Percentiles rank a stretch among this genome's conserved stretches.
Conservation (phyloP, 2,329 filamentous ascomycete genomes). For the Grosmannia huntii region DNA sequence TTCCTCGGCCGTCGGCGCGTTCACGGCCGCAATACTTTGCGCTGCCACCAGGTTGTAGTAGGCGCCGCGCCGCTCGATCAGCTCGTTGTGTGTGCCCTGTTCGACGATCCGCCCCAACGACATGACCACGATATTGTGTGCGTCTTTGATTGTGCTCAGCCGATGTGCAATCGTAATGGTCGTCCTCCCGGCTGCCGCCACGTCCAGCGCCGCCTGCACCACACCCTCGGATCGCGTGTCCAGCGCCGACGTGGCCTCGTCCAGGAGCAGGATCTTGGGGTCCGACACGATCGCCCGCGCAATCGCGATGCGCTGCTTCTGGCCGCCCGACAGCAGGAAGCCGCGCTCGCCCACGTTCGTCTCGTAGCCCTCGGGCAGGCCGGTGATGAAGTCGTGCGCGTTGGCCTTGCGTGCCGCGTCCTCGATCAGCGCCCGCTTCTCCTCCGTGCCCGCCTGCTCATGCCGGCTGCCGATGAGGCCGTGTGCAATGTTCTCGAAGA, state of each 20-base stretch:
- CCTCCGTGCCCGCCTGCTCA: slow-evolving; percentile 55
- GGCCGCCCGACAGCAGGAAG: slow-evolving; percentile 82
- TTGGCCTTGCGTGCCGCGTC: slow-evolving; percentile 84
- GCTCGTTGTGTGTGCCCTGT: slow-evolving; percentile 74
- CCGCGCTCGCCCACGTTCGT: slow-evolving; percentile 94
- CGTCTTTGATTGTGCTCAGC: slow-evolving; percentile 84
- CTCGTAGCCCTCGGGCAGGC: slow-evolving; percentile 77
- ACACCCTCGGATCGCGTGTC: slow-evolving; percentile 93
- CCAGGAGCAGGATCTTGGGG: slow-evolving; percentile 81
- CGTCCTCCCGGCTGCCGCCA: slow-evolving; percentile 72
- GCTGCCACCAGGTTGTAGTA: slow-evolving; percentile 82
- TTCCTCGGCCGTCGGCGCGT: slow-evolving; percentile 38
- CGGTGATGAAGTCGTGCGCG: slow-evolving; percentile 79
- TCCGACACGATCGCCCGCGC: slow-evolving; percentile 82
- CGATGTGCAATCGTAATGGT: slow-evolving; percentile 95
- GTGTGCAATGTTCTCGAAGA: slow-evolving; percentile 80
- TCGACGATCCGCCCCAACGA: slow-evolving; percentile 74
- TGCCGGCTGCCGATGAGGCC: slow-evolving; percentile 75
- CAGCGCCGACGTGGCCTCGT: slow-evolving; percentile 87
- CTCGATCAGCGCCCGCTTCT: slow-evolving; percentile 57
- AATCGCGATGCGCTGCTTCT: slow-evolving; percentile 95
- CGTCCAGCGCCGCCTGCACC: slow-evolving; percentile 84
- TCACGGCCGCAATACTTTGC: slow-evolving; percentile 61
- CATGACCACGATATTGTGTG: slow-evolving; percentile 95
- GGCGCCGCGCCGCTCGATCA: slow-evolving; percentile 57